These are phyloP conservation scores for Dioscorea alata DNA, from an alignment of 106 monocot species.

Conservation along the genomic window DNA sequence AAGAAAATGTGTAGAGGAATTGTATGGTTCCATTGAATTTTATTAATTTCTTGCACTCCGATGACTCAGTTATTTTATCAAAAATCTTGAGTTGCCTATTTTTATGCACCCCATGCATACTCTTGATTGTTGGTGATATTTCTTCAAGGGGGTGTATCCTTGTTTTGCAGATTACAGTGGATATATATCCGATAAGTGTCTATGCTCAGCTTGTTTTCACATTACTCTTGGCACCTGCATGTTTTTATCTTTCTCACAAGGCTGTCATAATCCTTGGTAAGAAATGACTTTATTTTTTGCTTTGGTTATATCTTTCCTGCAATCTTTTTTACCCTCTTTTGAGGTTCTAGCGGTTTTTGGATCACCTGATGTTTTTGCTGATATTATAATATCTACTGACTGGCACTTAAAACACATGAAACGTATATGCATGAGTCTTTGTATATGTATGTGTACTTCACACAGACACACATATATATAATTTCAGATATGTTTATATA, in stretches of 20 bases:
- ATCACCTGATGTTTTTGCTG: neutral
- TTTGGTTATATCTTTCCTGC: neutral
- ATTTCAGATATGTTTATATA: no score
- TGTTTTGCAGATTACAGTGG: slow-evolving; percentile 32
- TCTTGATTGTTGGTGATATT: neutral
- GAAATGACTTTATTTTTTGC: neutral
- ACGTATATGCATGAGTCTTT: neutral
- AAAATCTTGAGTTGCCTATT: neutral
- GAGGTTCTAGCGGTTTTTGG: neutral
- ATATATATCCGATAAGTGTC: slow-evolving; percentile 37
- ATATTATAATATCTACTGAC: neutral
- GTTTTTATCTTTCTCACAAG: slow-evolving; percentile 36
- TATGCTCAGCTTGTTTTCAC: slow-evolving; percentile 51
- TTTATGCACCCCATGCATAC: neutral
- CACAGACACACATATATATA: neutral
- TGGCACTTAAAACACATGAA: neutral
- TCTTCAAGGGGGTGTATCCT: neutral
- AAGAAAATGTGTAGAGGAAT: no score
- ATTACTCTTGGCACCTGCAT: slow-evolving; percentile 35
- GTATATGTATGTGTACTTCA: neutral
- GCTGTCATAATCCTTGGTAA: slow-evolving; percentile 33
- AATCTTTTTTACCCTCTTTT: neutral
- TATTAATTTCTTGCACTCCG: neutral
- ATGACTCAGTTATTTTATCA: neutral
- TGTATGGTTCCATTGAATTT: no score